phyloP scores from a whole-genome alignment of 352 stramenopile species.

The Bremia lactucae region DNA sequence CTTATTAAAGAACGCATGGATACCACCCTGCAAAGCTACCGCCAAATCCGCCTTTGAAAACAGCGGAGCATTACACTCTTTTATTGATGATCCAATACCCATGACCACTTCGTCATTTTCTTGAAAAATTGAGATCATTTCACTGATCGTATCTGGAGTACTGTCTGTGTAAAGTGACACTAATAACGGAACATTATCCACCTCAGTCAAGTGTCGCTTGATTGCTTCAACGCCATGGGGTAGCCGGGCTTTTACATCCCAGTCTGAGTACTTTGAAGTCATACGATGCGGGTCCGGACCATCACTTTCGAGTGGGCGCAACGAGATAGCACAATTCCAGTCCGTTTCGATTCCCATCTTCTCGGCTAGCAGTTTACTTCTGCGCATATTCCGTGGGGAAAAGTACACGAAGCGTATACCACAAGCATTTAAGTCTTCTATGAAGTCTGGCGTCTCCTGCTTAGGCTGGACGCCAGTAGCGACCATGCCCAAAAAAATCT shows the following conservation, averaged over 20 bases:
- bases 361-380: conserved; percentile 93
- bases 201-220: conserved; percentile 90
- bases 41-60: conserved; percentile 66
- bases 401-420: conserved; percentile 99
- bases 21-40: conserved; percentile 51
- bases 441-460: conserved; percentile 90
- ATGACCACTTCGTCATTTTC: conserved; percentile 78
- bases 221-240: conserved; percentile 95
- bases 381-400: conserved; percentile 96
- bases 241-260: conserved; percentile 92
- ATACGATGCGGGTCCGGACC: conserved; percentile 91
- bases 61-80: conserved; percentile 63
- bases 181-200: conserved; percentile 97
- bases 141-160: conserved; percentile 89
- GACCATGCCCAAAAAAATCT: conserved; percentile 97
- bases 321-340: conserved; percentile 98
- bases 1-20: conserved; percentile 67
- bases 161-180: conserved; percentile 98
- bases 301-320: conserved; percentile 87
- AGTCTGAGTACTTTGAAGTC: conserved; percentile 96
- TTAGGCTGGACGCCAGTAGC: conserved; percentile 91
- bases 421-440: conserved; percentile 90
- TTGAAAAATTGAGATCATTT: conserved; percentile 88
- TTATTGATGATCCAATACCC: conserved; percentile 66
- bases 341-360: conserved; percentile 99